phyloP scores from a whole-genome alignment of 169 alveolate genomes.

The Eimeria maxima region DNA sequence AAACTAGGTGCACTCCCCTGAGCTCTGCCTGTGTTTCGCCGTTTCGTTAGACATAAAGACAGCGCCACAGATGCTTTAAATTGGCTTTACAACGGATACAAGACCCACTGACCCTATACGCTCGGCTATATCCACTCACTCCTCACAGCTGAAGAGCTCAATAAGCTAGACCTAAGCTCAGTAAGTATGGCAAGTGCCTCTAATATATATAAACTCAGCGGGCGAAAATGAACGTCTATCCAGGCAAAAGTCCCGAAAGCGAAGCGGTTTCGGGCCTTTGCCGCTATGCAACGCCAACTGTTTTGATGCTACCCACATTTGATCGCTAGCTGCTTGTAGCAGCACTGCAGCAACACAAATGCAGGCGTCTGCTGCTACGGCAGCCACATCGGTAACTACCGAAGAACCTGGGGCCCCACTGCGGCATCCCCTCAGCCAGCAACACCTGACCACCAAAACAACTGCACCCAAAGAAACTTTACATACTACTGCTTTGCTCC shows the following conservation, averaged over 20 bases:
- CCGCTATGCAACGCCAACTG: conserved; percentile 80
- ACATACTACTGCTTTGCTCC: not conserved
- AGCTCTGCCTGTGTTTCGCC: not conserved
- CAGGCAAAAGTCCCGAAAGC: conserved; percentile 56
- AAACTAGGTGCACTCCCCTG: not conserved
- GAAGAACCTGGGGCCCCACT: conserved; percentile 68
- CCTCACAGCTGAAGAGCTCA: not conserved
- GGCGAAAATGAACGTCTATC: conserved; percentile 74
- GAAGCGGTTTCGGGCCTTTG: conserved; percentile 44
- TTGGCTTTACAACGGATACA: not conserved
- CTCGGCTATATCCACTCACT: not conserved
- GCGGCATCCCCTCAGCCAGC: conserved; percentile 54
- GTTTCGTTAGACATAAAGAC: not conserved
- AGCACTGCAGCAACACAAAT: conserved; percentile 58
- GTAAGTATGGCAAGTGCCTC: not conserved
- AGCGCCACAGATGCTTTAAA: not conserved
- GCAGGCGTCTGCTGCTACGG: conserved; percentile 61
- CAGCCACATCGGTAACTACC: conserved; percentile 75
- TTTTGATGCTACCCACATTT: conserved; percentile 74
- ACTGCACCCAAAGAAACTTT: not conserved
- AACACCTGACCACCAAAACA: conserved; percentile 8
- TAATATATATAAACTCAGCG: conserved; percentile 22
- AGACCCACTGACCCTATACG: not conserved
- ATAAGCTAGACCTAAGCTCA: not conserved
- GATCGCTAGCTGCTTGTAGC: conserved; percentile 71